These are phyloP conservation scores for Spiromastix sp. DNA, from an alignment of 2,329 filamentous ascomycete species.

Conservation along the genomic window DNA sequence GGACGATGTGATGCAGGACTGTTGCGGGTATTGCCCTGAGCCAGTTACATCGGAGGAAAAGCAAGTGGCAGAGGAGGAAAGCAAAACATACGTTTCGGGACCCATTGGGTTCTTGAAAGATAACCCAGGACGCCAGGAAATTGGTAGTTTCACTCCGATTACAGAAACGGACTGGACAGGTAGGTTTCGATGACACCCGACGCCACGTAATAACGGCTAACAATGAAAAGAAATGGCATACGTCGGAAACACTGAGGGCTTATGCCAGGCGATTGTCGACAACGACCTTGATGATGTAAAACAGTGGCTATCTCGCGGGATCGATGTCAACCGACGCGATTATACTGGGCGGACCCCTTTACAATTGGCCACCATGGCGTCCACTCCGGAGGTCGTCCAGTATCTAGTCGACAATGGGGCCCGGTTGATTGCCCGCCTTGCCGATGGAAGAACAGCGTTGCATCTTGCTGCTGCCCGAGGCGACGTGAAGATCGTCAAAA, in stretches of 20 bases:
- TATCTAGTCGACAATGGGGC: constrained; percentile 62
- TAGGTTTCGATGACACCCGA: constrained; percentile 7
- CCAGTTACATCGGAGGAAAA: constrained; percentile 61
- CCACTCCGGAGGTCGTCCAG: constrained; percentile 59
- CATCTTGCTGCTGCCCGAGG: constrained; percentile 69
- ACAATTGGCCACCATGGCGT: constrained; percentile 62
- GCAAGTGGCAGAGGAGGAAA: constrained; percentile 59
- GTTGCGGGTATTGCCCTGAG: constrained; percentile 67
- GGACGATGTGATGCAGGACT: constrained; percentile 66
- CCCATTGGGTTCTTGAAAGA: constrained; percentile 65
- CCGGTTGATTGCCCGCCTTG: constrained; percentile 61
- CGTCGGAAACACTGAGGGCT: constrained; percentile 62
- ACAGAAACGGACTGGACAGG: constrained; percentile 78
- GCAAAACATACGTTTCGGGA: constrained; percentile 66
- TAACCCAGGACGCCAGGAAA: constrained; percentile 66
- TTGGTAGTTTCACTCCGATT: constrained; percentile 67
- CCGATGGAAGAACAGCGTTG: constrained; percentile 72
- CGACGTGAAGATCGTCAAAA: constrained; percentile 56
- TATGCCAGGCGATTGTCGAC: constrained; percentile 75
- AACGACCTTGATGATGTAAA: constrained; percentile 59
- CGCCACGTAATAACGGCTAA: background rate
- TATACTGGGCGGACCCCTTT: constrained; percentile 70
- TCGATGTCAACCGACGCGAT: constrained; percentile 63
- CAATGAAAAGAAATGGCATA: constrained; percentile 90
- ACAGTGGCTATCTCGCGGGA: constrained; percentile 57